Evolutionary conservation across 495 filamentous ascomycete species (phyloP), one percentile per base, ranked within the genome.

Genomic region (Parathielavia appendiculata): DNA sequence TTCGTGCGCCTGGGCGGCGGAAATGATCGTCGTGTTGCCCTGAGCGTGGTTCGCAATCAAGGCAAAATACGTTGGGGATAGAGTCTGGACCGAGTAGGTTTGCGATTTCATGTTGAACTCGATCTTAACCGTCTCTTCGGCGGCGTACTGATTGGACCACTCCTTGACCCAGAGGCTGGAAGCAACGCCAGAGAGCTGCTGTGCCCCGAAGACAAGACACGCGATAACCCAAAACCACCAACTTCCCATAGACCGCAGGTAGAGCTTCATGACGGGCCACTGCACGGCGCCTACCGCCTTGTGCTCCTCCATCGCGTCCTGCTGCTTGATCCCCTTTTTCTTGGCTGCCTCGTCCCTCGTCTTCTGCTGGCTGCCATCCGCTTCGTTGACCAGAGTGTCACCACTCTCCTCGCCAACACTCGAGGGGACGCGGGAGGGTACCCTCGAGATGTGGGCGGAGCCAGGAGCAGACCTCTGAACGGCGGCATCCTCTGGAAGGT

Each of bases 141-240:
- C 69, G 5, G 75, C 64, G 59, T 82, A 82, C 56, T 82, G 78
- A 57, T 82, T 81, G 9, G 79, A 75, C 95, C 95, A 99, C 65
- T 92, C 79, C 63, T 90, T 82, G 61, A 99, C 95, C 95, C 95
- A 99, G 40, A 97, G 70, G 63, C 89, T 95, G 17, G 89, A 91
- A 11, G 87, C 88, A 14, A 97, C 88, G 13, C 86, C 86, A 17
- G 86, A 86, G 30, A 95, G 63, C 68, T 97, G 92, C 67, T 96
- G 90, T 46, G 85, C 72, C 14, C 75, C 81, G 67, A 99, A 97
- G 43, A 89, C 82, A 0, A 83, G 49, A 20, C 85, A 69, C 20
- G 92, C 88, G 47, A 85, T 65, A 45, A 86, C 66, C 95, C 95
- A 99, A 67, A 91, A 99, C 78, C 89, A 89, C 91, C 92, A 96